Evolutionary conservation across 2,329 filamentous ascomycete species (phyloP), one percentile per base, ranked within the genome.

Genomic region (Epicoccum sorghinum): DNA sequence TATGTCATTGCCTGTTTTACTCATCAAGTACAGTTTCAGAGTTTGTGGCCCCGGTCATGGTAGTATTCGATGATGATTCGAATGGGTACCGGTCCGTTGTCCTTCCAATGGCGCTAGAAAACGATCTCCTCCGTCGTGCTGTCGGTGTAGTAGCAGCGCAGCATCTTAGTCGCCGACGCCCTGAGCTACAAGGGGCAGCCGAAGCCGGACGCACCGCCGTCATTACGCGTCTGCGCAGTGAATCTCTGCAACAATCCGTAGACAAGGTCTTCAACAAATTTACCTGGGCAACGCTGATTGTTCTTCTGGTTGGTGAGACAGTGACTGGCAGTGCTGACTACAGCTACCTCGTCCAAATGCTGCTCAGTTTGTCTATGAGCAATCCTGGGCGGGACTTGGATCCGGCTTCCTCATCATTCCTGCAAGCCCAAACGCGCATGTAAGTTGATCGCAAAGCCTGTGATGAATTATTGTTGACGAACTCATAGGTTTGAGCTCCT

Each of bases 31-130:
- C 3, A 76, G 74, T 77, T 39, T 73, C 75, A 4, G 62, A 73
- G 14, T 67, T 51, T 9, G 69, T 78, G 8, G 75, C 76, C 0
- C 70, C 74, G 0, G 67, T 71, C 18, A 78, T 78, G 76, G 75
- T 78, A 1, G 69, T 78, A 0, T 56, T 77, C 8, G 76, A 78
- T 48, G 66, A 59, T 4, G 43, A 62, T 0, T 63, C 55, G 7
- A 78, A 78, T 33, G 76, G 75, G 12, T 78, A 78, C 37, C 65
- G 76, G 23, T 62, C 77, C 5, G 50, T 77, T 9, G 68, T 78
- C 6, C 62, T 78, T 2, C 75, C 76, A 2, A 69, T 78, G n/a
- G 76, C 76, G 0, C 65, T 69, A 8, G 67, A 77, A 18, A 68
- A 78, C 14, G 61, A 70, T 1, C 61, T 74, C 0, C 66, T 78